A percentile compares a stretch with the other conserved stretches of the same genome.
Evolutionary conservation across 352 stramenopile genomes (phyloP).

Genomic region (Globisporangium paddicum): DNA sequence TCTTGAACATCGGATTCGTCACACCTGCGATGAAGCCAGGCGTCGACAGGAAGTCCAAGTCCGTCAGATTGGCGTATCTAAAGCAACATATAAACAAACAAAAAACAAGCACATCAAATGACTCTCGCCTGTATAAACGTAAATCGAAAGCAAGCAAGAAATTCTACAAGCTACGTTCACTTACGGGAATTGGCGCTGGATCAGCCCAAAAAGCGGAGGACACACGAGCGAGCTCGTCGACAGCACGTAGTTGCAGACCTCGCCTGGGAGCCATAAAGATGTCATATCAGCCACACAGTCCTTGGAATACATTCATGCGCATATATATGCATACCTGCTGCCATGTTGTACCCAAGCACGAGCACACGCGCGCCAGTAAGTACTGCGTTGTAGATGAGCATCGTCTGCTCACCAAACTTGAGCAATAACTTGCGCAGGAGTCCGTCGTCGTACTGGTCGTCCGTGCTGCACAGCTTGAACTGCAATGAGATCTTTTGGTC

Average conservation of each 20-base stretch:
- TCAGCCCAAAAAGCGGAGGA: slow-evolving; percentile 70
- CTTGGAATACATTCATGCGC: too few relatives aligned
- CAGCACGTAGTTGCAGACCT: slow-evolving; percentile 87
- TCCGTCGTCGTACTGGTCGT: slow-evolving; percentile 82
- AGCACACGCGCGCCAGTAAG: slow-evolving; percentile 73
- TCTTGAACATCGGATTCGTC: slow-evolving; percentile 92
- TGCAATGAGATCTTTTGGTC: slow-evolving; percentile 62
- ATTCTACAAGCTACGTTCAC: not conserved
- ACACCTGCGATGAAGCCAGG: slow-evolving; percentile 88
- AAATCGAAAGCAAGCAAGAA: not conserved
- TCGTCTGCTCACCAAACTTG: slow-evolving; percentile 82
- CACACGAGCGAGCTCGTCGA: slow-evolving; percentile 79
- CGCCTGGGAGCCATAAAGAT: slow-evolving; percentile 20
- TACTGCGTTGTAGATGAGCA: slow-evolving; percentile 86
- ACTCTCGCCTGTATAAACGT: not conserved
- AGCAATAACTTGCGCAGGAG: slow-evolving; percentile 60
- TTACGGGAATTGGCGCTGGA: slow-evolving; percentile 74
- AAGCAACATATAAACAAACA: not conserved
- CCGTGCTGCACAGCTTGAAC: slow-evolving; percentile 79
- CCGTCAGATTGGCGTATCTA: slow-evolving; percentile 86
- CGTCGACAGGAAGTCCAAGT: slow-evolving; percentile 81
- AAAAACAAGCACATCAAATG: not conserved
- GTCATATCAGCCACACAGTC: not conserved
- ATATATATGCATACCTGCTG: slow-evolving; percentile 41
- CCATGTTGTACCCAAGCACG: slow-evolving; percentile 80